Base-by-base conservation (phyloP, 2,329 filamentous ascomycete species). In the Fusarium protoensiforme region DNA sequence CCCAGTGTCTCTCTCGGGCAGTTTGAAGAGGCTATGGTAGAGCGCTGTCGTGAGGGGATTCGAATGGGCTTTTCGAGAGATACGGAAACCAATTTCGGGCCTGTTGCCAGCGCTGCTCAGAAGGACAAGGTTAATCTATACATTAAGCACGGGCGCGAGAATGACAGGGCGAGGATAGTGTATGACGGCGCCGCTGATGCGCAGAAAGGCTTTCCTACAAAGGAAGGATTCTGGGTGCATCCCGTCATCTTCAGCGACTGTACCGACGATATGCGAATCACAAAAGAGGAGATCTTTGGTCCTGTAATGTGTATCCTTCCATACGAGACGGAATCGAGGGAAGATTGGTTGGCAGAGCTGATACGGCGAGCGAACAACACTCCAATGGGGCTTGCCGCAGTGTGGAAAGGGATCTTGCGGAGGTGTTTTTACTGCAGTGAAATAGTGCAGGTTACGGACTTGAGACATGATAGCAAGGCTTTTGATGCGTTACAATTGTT, bases 181-280 rank as follows among this genome's bases (percentile, higher is more conserved):
- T 91, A 87, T 79, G 94, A 95, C 67, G 94, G 94, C 6, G 79
- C 85, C 1, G 86, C 85, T n/a, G 89, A 88, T 65, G 78, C 80
- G 87, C 92, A 24, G 74, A 83, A 13, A 84, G 84, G 64, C 27
- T 82, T 91, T 6, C 85, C 89, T 4, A 77, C 83, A 7, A 81
- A 87, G 0, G 83, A 87, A 24, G 95, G 95, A n/a, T 96, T 90
- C 87, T 97, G 94, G 94, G 89, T 97, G 46, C 86, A 88, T 59
- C 94, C 95, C 1, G 96, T 94, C 29, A 86, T 97, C 68, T 97
- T 97, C 84, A 94, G 93, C 53, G 88, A 96, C 84, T 97, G 94
- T 86, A 94, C 87, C 2, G 94, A 97, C 80, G 83, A 85, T 76
- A 97, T 97, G 94, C 88, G 87, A 66, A 93, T 97, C 72, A 90